Evolutionary conservation across 306 rosid genomes (phyloP).

Genomic region (Rosa lucieae): DNA sequence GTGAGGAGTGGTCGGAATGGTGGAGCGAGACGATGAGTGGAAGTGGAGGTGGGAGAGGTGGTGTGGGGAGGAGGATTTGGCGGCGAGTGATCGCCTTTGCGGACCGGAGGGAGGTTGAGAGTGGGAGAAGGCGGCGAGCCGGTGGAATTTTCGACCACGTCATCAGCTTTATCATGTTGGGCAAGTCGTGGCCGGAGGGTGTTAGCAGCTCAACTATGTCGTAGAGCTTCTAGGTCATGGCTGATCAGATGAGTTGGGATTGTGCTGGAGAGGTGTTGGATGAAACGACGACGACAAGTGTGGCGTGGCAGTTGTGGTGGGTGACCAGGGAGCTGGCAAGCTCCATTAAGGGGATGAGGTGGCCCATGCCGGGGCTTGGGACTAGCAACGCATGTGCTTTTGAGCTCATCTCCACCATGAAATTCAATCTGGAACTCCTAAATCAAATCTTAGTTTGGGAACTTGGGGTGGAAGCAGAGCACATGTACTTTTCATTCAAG

Average conservation of each 20-base stretch:
- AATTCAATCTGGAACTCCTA: neutral
- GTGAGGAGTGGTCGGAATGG: conserved; percentile 60
- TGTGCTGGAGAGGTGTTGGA: neutral
- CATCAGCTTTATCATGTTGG: too few relatives aligned
- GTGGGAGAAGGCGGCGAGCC: conserved; percentile 36
- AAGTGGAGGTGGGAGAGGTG: conserved; percentile 59
- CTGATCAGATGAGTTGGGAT: neutral
- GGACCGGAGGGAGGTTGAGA: conserved; percentile 47
- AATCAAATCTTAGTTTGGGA: too few relatives aligned
- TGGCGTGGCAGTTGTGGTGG: neutral
- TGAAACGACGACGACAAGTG: neutral
- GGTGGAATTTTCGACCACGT: conserved; percentile 7
- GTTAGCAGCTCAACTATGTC: conserved; percentile 37
- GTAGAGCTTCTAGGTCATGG: conserved; percentile 9
- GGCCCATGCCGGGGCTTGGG: neutral
- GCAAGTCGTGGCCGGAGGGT: conserved; percentile 1
- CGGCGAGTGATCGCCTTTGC: conserved; percentile 35
- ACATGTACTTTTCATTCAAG: too few relatives aligned
- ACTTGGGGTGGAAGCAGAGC: too few relatives aligned
- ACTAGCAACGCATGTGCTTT: neutral
- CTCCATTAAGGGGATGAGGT: neutral
- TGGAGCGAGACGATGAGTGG: conserved; percentile 52
- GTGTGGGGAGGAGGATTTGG: conserved; percentile 28
- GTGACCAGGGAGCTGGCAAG: neutral
- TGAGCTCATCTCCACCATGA: neutral